Evolutionary conservation across 164 flowering plant genomes (phyloP).

Genomic region (Magnolia sinica): DNA sequence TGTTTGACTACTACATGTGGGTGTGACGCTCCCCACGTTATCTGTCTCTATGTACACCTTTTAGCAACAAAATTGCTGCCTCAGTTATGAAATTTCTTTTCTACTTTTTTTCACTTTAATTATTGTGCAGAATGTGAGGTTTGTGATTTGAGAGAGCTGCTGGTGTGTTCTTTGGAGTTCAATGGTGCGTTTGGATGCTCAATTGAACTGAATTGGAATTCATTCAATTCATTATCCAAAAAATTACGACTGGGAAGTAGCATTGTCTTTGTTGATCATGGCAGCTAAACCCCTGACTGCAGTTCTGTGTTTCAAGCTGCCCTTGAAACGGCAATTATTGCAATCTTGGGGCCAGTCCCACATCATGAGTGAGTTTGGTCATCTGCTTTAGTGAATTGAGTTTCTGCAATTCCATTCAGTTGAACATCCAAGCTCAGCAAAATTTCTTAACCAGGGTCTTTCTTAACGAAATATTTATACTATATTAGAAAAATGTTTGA

Average conservation of each 20-base stretch:
- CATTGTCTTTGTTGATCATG: not conserved
- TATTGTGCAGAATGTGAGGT: slow-evolving; percentile 1
- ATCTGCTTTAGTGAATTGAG: not conserved
- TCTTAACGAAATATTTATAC: not conserved
- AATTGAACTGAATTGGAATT: not conserved
- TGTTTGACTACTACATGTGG: slow-evolving; percentile 19
- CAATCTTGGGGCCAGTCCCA: not conserved
- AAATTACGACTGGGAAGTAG: not conserved
- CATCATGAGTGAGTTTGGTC: not conserved
- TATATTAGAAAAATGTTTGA: not conserved
- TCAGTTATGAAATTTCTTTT: slow-evolving; percentile 14
- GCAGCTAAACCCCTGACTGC: not conserved
- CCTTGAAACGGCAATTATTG: not conserved
- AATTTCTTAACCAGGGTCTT: not conserved
- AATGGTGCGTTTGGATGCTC: not conserved
- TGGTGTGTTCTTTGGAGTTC: not conserved
- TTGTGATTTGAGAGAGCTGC: not conserved
- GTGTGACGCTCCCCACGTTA: slow-evolving; percentile 5
- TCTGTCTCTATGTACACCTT: slow-evolving; percentile 11
- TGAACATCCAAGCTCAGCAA: not conserved
- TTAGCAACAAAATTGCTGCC: slow-evolving; percentile 12
- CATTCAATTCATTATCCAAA: not conserved
- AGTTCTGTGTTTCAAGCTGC: not conserved
- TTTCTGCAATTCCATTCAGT: not conserved
- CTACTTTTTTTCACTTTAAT: not conserved